phyloP scores from a whole-genome alignment of 208 protist genomes.

The Crithidia expoeki region DNA sequence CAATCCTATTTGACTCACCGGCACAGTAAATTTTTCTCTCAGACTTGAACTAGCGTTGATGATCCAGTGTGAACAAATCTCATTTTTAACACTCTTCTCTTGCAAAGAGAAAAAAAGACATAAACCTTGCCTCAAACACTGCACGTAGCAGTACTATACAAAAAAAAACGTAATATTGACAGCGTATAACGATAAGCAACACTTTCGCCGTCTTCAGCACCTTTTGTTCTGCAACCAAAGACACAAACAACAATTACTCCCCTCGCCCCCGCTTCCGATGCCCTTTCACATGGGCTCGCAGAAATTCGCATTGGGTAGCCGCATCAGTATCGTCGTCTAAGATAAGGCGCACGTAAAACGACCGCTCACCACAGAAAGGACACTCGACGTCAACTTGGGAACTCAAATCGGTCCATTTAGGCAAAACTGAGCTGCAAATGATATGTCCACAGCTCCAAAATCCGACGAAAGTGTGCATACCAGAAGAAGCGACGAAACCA shows the following conservation, averaged over 20 bases:
- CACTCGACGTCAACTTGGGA: conserved; percentile 34
- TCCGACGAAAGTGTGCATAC: conserved; percentile 64
- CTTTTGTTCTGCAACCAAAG: neutral
- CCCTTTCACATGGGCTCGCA: conserved; percentile 18
- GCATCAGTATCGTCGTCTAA: conserved; percentile 37
- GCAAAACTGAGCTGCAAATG: conserved; percentile 38
- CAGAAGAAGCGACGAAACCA: conserved; percentile 47
- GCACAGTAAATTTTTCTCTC: too few relatives aligned
- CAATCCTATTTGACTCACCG: too few relatives aligned
- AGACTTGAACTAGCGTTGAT: too few relatives aligned
- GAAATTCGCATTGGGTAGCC: conserved; percentile 29
- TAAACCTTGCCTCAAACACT: too few relatives aligned
- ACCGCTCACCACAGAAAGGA: conserved; percentile 43
- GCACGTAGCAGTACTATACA: too few relatives aligned
- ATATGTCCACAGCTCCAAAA: conserved; percentile 86
- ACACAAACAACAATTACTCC: neutral
- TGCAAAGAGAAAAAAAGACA: too few relatives aligned
- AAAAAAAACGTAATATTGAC: too few relatives aligned
- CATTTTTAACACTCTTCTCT: too few relatives aligned
- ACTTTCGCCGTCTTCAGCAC: too few relatives aligned
- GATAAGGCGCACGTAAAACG: conserved; percentile 46
- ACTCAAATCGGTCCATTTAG: conserved; percentile 1
- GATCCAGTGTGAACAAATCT: too few relatives aligned
- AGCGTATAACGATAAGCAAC: too few relatives aligned
- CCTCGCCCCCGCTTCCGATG: conserved; percentile 13